Evolutionary conservation across 2,329 filamentous ascomycete genomes (phyloP).

Genomic region (Monosporascus sp.): DNA sequence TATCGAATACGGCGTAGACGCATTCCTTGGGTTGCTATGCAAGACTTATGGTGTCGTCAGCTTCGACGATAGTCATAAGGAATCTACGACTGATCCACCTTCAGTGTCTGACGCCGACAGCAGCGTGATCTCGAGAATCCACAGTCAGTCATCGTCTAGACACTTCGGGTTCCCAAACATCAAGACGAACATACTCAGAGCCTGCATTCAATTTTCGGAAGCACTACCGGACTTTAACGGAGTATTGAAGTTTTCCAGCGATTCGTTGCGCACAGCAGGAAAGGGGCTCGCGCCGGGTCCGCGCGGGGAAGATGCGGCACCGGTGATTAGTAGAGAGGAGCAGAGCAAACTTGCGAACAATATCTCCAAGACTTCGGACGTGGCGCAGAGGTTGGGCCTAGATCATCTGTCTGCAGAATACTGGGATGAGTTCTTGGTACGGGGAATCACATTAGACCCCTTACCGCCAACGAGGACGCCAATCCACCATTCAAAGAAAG

Average conservation of each 20-base stretch:
- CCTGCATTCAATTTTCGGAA: conserved; percentile 92
- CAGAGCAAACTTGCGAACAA: conserved; percentile 80
- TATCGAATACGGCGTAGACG: conserved; percentile 60
- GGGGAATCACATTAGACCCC: conserved; percentile 66
- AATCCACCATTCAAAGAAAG: conserved; percentile 56
- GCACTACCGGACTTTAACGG: conserved; percentile 87
- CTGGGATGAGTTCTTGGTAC: conserved; percentile 93
- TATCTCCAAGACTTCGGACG: conserved; percentile 73
- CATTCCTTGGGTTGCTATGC: conserved; percentile 55
- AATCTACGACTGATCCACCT: conserved; percentile 17
- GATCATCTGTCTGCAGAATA: conserved; percentile 72
- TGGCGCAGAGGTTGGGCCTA: conserved; percentile 71
- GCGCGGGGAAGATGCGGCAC: conserved; percentile 62
- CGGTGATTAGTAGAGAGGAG: conserved; percentile 71
- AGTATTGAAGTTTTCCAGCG: conserved; percentile 80
- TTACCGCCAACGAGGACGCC: conserved; percentile 54
- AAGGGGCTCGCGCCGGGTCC: conserved; percentile 70
- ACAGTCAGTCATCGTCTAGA: conserved; percentile 51
- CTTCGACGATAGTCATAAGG: conserved; percentile 33
- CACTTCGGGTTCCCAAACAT: conserved; percentile 72
- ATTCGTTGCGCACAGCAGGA: conserved; percentile 76
- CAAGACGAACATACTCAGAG: conserved; percentile 80
- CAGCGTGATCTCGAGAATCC: conserved; percentile 51
- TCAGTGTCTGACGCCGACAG: conserved; percentile 42
- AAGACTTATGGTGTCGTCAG: conserved; percentile 59